Conservation (phyloP, 2,329 filamentous ascomycete species). For the Pestalotiopsis fici region DNA sequence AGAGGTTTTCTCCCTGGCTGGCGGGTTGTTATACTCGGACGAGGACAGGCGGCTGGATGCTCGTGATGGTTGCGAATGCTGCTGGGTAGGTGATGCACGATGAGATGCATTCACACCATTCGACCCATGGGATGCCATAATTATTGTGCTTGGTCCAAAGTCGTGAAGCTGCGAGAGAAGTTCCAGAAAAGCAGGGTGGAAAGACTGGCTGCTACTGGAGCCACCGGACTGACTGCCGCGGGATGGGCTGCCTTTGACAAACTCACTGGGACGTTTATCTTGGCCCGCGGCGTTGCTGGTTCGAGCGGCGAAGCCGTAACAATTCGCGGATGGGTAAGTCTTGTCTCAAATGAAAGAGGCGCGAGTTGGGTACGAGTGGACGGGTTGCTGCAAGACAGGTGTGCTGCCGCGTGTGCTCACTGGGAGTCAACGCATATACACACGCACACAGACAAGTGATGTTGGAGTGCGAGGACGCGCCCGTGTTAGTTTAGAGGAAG, state of each 20-base stretch:
- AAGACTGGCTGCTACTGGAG: no score
- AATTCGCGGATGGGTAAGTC: background rate
- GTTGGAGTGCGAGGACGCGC: slow-evolving; percentile 28
- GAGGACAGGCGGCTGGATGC: slow-evolving; percentile 27
- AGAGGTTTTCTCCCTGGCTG: slow-evolving; percentile 34
- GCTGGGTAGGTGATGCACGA: slow-evolving; percentile 28
- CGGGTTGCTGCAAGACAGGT: no score
- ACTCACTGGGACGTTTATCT: no score
- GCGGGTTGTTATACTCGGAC: slow-evolving; percentile 32
- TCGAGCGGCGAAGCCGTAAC: slow-evolving; percentile 9
- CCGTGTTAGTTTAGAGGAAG: slow-evolving; percentile 18
- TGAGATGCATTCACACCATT: slow-evolving; percentile 27
- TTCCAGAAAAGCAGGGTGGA: no score
- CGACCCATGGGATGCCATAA: slow-evolving; percentile 31
- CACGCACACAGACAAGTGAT: slow-evolving; percentile 2
- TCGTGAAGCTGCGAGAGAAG: slow-evolving; percentile 23
- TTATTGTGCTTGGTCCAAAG: slow-evolving; percentile 30
- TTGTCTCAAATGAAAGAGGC: no score
- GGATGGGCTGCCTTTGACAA: background rate
- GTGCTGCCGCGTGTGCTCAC: no score
- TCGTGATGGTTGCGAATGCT: slow-evolving; percentile 28
- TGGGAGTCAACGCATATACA: no score
- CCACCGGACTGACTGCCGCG: slow-evolving; percentile 14
- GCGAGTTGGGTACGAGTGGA: no score
- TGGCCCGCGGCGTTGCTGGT: background rate